These are phyloP conservation scores for Aureoboletus auriporus DNA, from an alignment of 768 basidiomycete species.

Conservation along the genomic window DNA sequence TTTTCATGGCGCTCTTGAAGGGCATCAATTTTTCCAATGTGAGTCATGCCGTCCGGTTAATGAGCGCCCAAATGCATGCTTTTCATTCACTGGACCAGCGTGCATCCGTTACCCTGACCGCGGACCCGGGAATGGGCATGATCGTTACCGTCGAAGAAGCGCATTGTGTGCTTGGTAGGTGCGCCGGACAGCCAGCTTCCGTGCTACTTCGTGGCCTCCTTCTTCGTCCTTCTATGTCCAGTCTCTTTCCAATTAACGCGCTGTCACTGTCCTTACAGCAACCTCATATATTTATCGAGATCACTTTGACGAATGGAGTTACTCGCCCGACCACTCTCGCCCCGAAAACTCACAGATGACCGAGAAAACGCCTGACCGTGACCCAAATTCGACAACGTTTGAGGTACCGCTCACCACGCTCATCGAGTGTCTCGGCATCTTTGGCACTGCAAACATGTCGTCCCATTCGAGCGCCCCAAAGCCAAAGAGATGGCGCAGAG, in stretches of 20 bases:
- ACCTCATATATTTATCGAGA: constrained; percentile 77
- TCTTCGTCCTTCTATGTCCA: neutral
- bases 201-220: neutral
- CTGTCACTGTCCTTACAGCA: constrained; percentile 40
- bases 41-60: constrained; percentile 25
- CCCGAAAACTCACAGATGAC: constrained; percentile 19
- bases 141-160: constrained; percentile 84
- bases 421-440: constrained; percentile 90
- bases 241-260: neutral
- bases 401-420: constrained; percentile 82
- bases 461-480: constrained; percentile 29
- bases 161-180: constrained; percentile 70
- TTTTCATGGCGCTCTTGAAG: constrained; percentile 72
- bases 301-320: constrained; percentile 79
- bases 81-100: constrained; percentile 40
- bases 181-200: constrained; percentile 1
- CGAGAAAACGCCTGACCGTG: constrained; percentile 10
- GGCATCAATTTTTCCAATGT: constrained; percentile 82
- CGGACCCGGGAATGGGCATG: constrained; percentile 66
- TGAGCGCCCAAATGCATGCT: neutral
- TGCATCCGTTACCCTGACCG: constrained; percentile 69
- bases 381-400: constrained; percentile 43
- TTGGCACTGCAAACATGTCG: constrained; percentile 65
- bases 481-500: constrained; percentile 46
- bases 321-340: constrained; percentile 41